Base-by-base conservation (phyloP, 169 alveolate genomes). In the Plasmodium adleri region DNA sequence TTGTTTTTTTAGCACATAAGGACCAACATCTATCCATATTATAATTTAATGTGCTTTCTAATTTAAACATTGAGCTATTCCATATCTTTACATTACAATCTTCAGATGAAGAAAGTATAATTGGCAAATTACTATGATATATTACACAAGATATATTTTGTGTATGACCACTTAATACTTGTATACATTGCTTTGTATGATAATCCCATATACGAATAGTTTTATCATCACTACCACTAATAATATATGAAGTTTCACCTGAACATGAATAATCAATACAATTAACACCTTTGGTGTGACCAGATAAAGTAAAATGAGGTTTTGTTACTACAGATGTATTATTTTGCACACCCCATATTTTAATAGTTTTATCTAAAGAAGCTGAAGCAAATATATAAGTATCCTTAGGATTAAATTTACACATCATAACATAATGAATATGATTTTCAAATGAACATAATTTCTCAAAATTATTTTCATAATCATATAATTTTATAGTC, bases 191-290 rank as follows among this genome's bases (percentile, higher is more conserved):
- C 93, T 98, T 98, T 22, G 99, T 98, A 91, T 98, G 98, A 88
- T 98, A 99, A 87, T 99, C 99, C 99, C 99, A 99, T 6, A 99
- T 97, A 72, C 99, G 98, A 13, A 98, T 98, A 8, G 98, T 96
- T 72, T 95, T 93, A 92, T 98, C 99, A 92, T 98, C 99, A 12
- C 99, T 97, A 12, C 99, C 99, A 20, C 99, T 96, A 26, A 98
- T 97, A 50, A 98, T 86, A 93, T 97, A 98, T 0, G 99, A 99
- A 73, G 96, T 96, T 73, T 98, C 99, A 71, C 96, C 97, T 56
- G 94, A 89, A 74, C 90, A 63, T 63, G 93, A 92, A 72, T 86
- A 88, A 15, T 90, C 93, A 54, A 99, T 96, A 90, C 99, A 96
- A 88, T 99, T 99, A 28, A 99, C 99, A 12, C 99, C 99, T 54